A percentile compares a stretch with the other conserved stretches of the same genome.
Evolutionary conservation across 371 early-diverging fungal species (phyloP).

Genomic region (Mortierella sp.): DNA sequence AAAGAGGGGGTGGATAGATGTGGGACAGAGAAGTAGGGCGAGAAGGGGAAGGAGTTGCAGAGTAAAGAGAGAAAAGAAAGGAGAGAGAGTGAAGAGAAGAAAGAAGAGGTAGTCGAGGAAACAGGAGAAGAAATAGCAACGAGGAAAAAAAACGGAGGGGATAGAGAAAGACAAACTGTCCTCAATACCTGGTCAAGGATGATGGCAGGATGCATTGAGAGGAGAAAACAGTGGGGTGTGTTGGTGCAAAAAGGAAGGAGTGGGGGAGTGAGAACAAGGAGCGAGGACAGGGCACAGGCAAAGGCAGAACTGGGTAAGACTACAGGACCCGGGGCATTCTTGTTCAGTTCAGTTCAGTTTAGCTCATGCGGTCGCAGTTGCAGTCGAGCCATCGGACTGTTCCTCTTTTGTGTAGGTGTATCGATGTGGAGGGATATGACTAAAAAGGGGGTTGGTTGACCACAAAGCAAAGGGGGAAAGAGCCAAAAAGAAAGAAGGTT

Average conservation of each 20-base stretch:
- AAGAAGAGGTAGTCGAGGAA: not conserved
- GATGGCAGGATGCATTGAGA: not conserved
- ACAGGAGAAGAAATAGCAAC: not conserved
- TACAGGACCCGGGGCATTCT: not conserved
- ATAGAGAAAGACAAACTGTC: not conserved
- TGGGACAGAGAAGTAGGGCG: not conserved
- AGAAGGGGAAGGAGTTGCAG: not conserved
- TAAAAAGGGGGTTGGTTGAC: not conserved
- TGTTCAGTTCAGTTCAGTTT: not conserved
- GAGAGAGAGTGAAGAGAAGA: slow-evolving; percentile 6
- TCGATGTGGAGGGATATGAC: not conserved
- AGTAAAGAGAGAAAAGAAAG: not conserved
- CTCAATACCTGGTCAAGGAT: not conserved
- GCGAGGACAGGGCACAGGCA: not conserved
- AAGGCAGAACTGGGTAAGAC: not conserved
- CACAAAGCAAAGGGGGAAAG: not conserved
- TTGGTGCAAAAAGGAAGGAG: not conserved
- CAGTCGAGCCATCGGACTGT: not conserved
- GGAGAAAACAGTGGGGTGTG: not conserved
- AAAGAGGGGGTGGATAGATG: too few relatives aligned
- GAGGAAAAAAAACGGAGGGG: not conserved
- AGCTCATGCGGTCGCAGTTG: not conserved
- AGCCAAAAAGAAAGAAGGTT: slow-evolving; percentile 6
- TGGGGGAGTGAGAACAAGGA: not conserved
- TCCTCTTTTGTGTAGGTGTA: not conserved